Conservation (phyloP, 352 stramenopile species). For the Sclerospora graminicola region DNA sequence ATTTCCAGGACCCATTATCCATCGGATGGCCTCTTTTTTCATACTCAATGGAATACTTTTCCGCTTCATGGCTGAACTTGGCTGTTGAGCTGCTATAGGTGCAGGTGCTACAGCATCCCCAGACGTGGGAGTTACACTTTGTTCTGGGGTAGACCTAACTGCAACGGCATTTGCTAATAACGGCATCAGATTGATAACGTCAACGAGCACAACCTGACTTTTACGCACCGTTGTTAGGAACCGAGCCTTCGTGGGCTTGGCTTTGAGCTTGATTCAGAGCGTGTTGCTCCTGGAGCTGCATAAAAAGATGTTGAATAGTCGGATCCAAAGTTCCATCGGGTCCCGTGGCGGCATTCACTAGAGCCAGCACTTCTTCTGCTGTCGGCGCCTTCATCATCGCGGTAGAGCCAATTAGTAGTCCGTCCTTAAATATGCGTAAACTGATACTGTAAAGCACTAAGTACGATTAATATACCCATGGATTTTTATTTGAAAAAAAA, state of each 20-base stretch:
- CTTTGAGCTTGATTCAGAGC: slow-evolving; percentile 16
- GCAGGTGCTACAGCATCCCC: not conserved
- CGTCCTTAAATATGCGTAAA: slow-evolving; percentile 11
- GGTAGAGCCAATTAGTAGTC: slow-evolving; percentile 15
- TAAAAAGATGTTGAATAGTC: slow-evolving; percentile 44
- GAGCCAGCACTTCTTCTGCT: slow-evolving; percentile 45
- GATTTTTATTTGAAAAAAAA: not conserved
- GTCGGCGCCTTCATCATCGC: slow-evolving; percentile 31
- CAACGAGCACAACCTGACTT: not conserved
- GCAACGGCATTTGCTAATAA: slow-evolving; percentile 14
- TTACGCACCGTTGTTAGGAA: slow-evolving; percentile 1
- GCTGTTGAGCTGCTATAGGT: not conserved
- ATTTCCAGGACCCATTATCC: slow-evolving; percentile 64
- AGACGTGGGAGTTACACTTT: slow-evolving; percentile 4
- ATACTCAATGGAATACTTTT: slow-evolving; percentile 74
- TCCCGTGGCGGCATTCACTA: slow-evolving; percentile 33
- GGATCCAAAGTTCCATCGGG: slow-evolving; percentile 26
- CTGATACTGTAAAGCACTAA: too few species aligned
- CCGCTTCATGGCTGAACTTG: slow-evolving; percentile 27
- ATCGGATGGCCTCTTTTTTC: slow-evolving; percentile 78
- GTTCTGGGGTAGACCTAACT: slow-evolving; percentile 2
- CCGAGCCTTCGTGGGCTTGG: slow-evolving; percentile 3
- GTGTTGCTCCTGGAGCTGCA: slow-evolving; percentile 39
- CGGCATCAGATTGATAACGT: slow-evolving; percentile 22
- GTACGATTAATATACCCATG: too few species aligned